Evolutionary conservation across 1,139 yeast species (phyloP).

Genomic region (Kazachstania sp.): DNA sequence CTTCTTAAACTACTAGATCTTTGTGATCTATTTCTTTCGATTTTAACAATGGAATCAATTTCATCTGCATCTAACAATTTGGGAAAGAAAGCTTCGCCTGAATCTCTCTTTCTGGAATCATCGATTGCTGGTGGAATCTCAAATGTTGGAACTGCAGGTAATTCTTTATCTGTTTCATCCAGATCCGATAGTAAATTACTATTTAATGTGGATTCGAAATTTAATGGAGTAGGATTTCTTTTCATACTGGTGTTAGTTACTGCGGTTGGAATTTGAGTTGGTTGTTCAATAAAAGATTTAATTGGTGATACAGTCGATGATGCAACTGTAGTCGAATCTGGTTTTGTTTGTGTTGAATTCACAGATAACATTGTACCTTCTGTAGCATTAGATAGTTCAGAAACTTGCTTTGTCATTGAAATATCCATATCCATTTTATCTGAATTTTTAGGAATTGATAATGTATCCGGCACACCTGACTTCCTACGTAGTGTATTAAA

Average conservation of each 20-base stretch:
- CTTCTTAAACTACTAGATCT: constrained; percentile 25
- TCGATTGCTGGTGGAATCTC: background rate
- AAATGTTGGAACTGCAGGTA: constrained; percentile 8
- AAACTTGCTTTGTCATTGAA: background rate
- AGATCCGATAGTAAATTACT: background rate
- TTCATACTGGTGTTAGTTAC: background rate
- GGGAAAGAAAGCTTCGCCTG: constrained; percentile 66
- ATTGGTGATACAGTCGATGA: background rate
- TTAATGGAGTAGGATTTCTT: constrained; percentile 21
- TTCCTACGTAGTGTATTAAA: constrained; percentile 18
- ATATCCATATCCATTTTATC: background rate
- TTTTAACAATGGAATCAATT: constrained; percentile 63
- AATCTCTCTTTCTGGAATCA: constrained; percentile 16
- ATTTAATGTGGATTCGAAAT: constrained; percentile 17
- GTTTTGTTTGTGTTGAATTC: background rate
- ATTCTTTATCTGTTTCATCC: constrained; percentile 1
- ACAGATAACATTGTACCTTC: background rate
- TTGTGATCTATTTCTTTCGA: constrained; percentile 59
- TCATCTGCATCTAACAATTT: constrained; percentile 57
- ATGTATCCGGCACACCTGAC: background rate
- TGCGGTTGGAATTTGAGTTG: background rate
- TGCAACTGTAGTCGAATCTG: background rate
- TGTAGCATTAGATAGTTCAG: background rate
- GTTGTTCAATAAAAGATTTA: background rate
- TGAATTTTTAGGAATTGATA: background rate